Conservation (phyloP, 1,284 basidiomycete genomes). For the Ustilago shanxiensis region DNA sequence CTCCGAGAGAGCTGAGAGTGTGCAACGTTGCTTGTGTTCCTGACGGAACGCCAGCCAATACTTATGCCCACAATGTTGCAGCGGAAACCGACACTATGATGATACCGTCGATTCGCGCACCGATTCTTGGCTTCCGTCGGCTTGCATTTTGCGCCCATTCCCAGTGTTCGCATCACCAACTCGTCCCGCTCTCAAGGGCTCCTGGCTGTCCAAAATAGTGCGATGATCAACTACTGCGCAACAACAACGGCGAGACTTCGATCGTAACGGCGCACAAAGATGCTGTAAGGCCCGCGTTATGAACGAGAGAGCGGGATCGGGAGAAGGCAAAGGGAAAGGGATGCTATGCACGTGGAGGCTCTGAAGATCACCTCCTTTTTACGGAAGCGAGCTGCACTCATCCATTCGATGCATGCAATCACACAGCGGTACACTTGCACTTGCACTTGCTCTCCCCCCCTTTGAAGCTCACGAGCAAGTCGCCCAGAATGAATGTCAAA, state of each 20-base stretch:
- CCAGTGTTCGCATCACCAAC: too few relatives aligned
- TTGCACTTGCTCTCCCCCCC: not conserved
- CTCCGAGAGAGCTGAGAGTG: too few relatives aligned
- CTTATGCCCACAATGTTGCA: too few relatives aligned
- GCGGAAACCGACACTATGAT: too few relatives aligned
- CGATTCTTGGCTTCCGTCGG: not conserved
- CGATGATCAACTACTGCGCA: too few relatives aligned
- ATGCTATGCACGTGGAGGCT: not conserved
- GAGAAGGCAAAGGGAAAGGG: not conserved
- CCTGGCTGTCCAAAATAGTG: too few relatives aligned
- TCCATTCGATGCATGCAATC: not conserved
- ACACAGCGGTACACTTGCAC: not conserved
- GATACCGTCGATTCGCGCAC: not conserved
- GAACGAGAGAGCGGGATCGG: too few relatives aligned
- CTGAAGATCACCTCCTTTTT: slow-evolving; percentile 6
- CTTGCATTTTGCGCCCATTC: not conserved
- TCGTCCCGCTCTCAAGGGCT: too few relatives aligned
- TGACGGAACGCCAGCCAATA: too few relatives aligned
- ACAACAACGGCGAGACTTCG: not conserved
- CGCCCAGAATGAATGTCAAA: too few relatives aligned
- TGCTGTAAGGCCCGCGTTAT: too few relatives aligned
- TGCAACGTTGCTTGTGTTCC: too few relatives aligned
- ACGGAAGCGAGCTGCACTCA: slow-evolving; percentile 8
- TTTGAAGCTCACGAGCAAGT: not conserved
- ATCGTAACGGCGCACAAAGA: not conserved